Evolutionary conservation across 2,329 filamentous ascomycete species (phyloP).

Genomic region (Aurifilum marmelostoma): DNA sequence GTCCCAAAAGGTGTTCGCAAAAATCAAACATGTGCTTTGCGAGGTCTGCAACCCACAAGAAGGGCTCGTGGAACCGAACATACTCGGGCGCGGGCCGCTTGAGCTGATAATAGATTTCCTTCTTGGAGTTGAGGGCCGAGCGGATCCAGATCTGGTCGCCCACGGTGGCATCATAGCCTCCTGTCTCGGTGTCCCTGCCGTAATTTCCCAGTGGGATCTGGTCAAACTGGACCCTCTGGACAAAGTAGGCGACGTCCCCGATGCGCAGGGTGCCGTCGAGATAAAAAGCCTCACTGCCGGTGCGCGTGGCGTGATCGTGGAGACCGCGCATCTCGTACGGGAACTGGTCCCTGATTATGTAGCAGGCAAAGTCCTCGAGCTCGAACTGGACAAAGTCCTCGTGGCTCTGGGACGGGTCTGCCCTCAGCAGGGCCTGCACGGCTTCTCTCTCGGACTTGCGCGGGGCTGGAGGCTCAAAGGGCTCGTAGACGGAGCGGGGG

Average conservation of each 20-base stretch:
- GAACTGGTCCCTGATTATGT: constrained; percentile 45
- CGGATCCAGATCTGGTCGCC: constrained; percentile 65
- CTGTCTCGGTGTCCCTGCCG: constrained; percentile 43
- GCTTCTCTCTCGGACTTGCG: constrained; percentile 38
- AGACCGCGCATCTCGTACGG: constrained; percentile 58
- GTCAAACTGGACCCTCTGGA: constrained; percentile 60
- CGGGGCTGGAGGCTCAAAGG: constrained; percentile 34
- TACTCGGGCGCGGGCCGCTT: constrained; percentile 62
- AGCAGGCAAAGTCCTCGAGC: constrained; percentile 62
- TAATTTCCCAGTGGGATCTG: constrained; percentile 70
- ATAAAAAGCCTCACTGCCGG: constrained; percentile 45
- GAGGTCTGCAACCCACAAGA: constrained; percentile 72
- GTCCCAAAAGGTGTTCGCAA: constrained; percentile 44
- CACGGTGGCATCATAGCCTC: constrained; percentile 43
- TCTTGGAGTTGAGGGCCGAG: constrained; percentile 48
- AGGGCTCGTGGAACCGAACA: constrained; percentile 61
- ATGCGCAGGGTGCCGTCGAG: constrained; percentile 64
- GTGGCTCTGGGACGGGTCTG: constrained; percentile 24
- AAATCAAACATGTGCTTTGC: constrained; percentile 75
- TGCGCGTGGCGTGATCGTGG: constrained; percentile 51
- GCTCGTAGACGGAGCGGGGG: constrained; percentile 37
- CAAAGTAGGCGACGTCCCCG: constrained; percentile 48
- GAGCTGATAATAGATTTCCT: constrained; percentile 67
- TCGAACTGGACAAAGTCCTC: constrained; percentile 51
- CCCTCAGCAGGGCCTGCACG: constrained; percentile 37